These are phyloP conservation scores for Candida albicans DNA, from an alignment of 1,139 yeast species.

Conservation along the genomic window DNA sequence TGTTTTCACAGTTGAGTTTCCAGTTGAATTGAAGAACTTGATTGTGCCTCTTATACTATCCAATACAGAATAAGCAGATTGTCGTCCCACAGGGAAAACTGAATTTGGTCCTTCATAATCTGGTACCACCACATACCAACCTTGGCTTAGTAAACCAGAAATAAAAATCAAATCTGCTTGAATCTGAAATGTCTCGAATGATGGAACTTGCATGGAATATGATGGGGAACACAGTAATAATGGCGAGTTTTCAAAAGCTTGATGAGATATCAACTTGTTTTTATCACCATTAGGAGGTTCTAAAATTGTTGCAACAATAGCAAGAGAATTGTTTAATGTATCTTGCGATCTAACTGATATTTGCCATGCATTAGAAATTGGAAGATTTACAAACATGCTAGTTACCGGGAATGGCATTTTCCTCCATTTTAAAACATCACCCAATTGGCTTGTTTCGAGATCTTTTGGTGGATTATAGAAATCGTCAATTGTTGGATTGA, in stretches of 20 bases:
- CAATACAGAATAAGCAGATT: slow-evolving; percentile 29
- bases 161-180: slow-evolving; percentile 24
- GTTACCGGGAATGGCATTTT: slow-evolving; percentile 17
- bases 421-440: slow-evolving; percentile 20
- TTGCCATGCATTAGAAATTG: slow-evolving; percentile 28
- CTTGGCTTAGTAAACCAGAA: slow-evolving; percentile 22
- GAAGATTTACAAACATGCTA: slow-evolving; percentile 17
- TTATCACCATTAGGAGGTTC: slow-evolving; percentile 33
- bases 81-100: slow-evolving; percentile 30
- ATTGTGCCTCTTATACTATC: slow-evolving; percentile 30
- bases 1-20: slow-evolving; percentile 23
- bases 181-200: slow-evolving; percentile 17
- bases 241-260: slow-evolving; percentile 36
- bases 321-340: slow-evolving; percentile 30
- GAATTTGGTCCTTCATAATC: slow-evolving; percentile 34
- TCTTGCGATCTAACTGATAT: slow-evolving; percentile 35
- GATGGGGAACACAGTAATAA: slow-evolving; percentile 33
- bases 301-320: slow-evolving; percentile 32
- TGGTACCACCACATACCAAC: slow-evolving; percentile 34
- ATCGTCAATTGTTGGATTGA: slow-evolving; percentile 15
- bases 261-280: slow-evolving; percentile 30
- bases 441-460: slow-evolving; percentile 18
- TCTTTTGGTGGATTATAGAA: slow-evolving; percentile 25
- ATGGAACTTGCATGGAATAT: slow-evolving; percentile 27
- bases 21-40: slow-evolving; percentile 24